A percentile compares a stretch with the other conserved stretches of the same genome.
phyloP scores from a whole-genome alignment of 2,329 filamentous ascomycete genomes.

The Knufia petricola region DNA sequence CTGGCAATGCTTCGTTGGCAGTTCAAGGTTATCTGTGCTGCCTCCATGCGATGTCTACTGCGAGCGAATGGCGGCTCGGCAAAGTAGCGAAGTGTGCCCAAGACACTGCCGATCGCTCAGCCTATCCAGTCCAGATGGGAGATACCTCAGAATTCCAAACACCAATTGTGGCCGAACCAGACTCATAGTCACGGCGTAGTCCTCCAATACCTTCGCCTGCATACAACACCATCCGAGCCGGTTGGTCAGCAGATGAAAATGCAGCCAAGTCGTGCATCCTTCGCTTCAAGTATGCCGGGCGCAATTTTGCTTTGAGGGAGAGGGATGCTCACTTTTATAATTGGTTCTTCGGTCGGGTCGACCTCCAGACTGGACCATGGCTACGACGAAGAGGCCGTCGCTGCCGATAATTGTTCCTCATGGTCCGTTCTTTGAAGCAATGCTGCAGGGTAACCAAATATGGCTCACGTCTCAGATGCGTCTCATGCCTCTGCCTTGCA shows the following conservation, averaged over 20 bases:
- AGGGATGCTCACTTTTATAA: neutral
- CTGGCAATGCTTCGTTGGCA: neutral
- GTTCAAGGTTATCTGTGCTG: neutral
- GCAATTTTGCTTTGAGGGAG: neutral
- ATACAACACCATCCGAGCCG: neutral
- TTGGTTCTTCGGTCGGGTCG: neutral
- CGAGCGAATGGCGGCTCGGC: too few species aligned
- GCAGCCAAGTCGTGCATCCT: neutral
- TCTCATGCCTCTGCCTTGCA: neutral
- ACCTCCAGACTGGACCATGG: neutral
- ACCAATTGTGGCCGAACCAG: neutral
- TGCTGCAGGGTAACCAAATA: neutral
- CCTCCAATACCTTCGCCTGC: neutral
- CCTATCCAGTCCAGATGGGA: neutral
- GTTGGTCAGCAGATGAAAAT: neutral
- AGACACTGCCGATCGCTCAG: neutral
- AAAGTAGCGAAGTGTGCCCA: too few species aligned
- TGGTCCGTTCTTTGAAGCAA: neutral
- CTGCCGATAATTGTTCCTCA: neutral
- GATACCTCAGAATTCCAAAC: too few species aligned
- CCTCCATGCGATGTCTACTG: neutral
- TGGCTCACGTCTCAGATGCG: neutral
- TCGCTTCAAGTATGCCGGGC: conserved; percentile 1
- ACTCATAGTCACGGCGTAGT: neutral
- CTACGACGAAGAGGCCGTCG: neutral